These are phyloP conservation scores for Phytophthora cryptogea DNA, from an alignment of 352 stramenopile species.

Conservation along the genomic window DNA sequence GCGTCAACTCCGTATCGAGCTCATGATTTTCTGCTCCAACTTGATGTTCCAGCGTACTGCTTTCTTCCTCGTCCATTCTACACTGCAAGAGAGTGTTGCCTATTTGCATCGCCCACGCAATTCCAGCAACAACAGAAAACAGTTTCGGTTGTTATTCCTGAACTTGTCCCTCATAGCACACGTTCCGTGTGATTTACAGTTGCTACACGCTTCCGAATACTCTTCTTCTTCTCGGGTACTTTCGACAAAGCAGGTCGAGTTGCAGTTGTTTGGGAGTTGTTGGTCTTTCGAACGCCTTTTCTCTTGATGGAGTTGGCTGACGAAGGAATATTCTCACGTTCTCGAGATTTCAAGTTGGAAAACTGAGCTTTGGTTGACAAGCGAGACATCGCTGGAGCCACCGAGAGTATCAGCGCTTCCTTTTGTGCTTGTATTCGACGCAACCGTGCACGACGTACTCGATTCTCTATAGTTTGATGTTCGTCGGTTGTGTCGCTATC, in stretches of 20 bases:
- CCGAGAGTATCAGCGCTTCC: conserved; percentile 15
- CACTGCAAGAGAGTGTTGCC: neutral
- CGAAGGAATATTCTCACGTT: conserved; percentile 15
- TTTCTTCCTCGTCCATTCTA: conserved; percentile 18
- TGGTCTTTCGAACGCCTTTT: conserved; percentile 15
- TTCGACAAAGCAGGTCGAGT: conserved; percentile 1
- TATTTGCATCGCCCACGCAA: conserved; percentile 19
- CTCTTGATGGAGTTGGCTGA: conserved; percentile 21
- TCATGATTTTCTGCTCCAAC: conserved; percentile 5
- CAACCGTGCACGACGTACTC: conserved; percentile 23
- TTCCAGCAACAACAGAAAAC: neutral
- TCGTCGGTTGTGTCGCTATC: conserved; percentile 21
- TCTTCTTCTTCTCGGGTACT: conserved; percentile 18
- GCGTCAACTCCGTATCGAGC: conserved; percentile 8
- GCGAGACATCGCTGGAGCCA: conserved; percentile 22
- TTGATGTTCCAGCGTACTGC: neutral
- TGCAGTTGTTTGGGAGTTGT: neutral
- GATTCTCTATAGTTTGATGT: conserved; percentile 15
- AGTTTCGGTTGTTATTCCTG: conserved; percentile 30
- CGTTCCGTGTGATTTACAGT: conserved; percentile 1
- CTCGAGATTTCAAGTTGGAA: conserved; percentile 6
- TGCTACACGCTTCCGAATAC: conserved; percentile 2
- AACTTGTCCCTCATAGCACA: conserved; percentile 6
- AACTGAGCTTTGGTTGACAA: conserved; percentile 1
- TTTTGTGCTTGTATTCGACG: conserved; percentile 26